phyloP scores from a whole-genome alignment of 2,329 filamentous ascomycete genomes.

The Gaeumannomyces tritici region DNA sequence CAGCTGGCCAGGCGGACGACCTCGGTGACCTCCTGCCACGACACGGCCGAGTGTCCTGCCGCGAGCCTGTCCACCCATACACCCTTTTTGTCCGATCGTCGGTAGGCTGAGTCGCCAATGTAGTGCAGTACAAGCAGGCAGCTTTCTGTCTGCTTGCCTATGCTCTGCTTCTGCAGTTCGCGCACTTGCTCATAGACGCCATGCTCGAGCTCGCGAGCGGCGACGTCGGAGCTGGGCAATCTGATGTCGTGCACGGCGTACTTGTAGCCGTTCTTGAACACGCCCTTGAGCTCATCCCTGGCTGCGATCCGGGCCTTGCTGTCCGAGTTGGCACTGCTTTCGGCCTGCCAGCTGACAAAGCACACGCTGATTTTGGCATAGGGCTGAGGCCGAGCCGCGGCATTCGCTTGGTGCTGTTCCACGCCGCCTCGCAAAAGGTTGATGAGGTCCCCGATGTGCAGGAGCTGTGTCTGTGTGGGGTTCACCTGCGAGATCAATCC shows the following conservation, averaged over 20 bases:
- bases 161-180: not conserved
- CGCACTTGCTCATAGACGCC: slow-evolving; percentile 1
- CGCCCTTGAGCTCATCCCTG: not conserved
- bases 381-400: not conserved
- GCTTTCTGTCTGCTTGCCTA: not conserved
- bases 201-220: not conserved
- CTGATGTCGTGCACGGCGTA: slow-evolving; percentile 2
- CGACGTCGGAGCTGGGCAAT: not conserved
- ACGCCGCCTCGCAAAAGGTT: not conserved
- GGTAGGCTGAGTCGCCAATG: not conserved
- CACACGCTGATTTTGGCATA: slow-evolving; percentile 1
- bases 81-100: not conserved
- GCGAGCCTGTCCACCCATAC: slow-evolving; percentile 1
- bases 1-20: not conserved
- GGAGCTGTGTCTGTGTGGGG: not conserved
- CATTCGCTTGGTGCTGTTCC: not conserved
- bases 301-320: not conserved
- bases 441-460: not conserved
- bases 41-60: not conserved
- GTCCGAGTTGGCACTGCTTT: not conserved
- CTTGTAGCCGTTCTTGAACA: not conserved
- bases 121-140: slow-evolving; percentile 1
- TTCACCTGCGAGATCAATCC: slow-evolving; percentile 1
- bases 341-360: not conserved
- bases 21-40: not conserved